Evolutionary conservation across 2,329 filamentous ascomycete genomes (phyloP).

Genomic region (Pseudofabraea citricarpa): DNA sequence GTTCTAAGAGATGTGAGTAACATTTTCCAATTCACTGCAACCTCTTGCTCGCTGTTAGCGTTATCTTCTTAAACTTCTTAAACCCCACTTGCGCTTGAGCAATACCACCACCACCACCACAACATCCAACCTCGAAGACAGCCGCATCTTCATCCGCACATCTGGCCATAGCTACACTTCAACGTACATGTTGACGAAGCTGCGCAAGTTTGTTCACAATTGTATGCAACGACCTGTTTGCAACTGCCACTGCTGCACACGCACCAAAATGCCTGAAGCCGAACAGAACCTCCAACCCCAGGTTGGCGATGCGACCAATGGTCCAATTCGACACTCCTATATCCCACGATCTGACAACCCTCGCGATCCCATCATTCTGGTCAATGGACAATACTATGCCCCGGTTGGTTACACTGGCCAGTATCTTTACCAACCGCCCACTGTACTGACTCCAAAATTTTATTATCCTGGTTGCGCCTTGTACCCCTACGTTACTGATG

Average conservation of each 20-base stretch:
- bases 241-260: conserved; percentile 34
- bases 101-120: too few species aligned
- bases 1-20: neutral
- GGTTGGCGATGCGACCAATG: conserved; percentile 52
- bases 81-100: too few species aligned
- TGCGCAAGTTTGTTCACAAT: too few species aligned
- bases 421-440: conserved; percentile 2
- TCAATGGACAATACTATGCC: conserved; percentile 16
- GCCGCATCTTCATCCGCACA: neutral
- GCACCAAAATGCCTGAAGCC: conserved; percentile 32
- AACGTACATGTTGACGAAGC: too few species aligned
- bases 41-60: too few species aligned
- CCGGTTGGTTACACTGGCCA: conserved; percentile 6
- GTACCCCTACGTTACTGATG: neutral
- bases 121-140: too few species aligned
- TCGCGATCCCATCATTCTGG: conserved; percentile 10
- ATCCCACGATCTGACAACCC: conserved; percentile 36
- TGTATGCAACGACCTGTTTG: neutral
- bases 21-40: neutral
- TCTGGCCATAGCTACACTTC: too few species aligned
- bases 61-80: too few species aligned
- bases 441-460: conserved; percentile 9
- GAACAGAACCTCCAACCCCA: conserved; percentile 54
- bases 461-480: conserved; percentile 6
- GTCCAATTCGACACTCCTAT: conserved; percentile 50